Evolutionary conservation across 768 basidiomycete genomes (phyloP), one percentile per base, ranked within the genome.

Genomic region (Panellus pusillus): DNA sequence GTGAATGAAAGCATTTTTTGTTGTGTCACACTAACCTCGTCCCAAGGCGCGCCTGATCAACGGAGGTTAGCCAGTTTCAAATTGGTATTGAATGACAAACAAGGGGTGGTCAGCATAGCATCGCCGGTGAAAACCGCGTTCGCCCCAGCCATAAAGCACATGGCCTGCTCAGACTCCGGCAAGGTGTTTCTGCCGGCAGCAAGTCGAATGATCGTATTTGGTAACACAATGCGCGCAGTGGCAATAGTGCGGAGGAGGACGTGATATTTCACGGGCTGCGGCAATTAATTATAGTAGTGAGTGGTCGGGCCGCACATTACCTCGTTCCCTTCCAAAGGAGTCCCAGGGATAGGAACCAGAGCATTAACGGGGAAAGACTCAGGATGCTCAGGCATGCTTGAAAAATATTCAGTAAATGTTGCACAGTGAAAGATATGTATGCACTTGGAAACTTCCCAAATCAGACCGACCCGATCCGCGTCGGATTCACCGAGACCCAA

Each of bases 121-220:
- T 98, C 96, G 39, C 95, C 96, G n/a, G 96, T 98, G 69, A 98
- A 98, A 56, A 98, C 87, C 18, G 96, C 96, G 66, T 98, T 98
- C 18, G 95, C 96, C 19, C 96, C 96, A 1, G 96, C 94, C 90
- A 98, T 89, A 74, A 98, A 98, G 66, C 93, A 94, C 89, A 98
- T 93, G 7, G 89, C 93, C 68, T 98, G 96, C 70, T 98, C 91
- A 9, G 90, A 79, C 74, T 98, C 96, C 54, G 78, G 78, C 61
- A 97, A 81, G 2, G 84, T 90, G 68, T 93, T 93, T 64, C 96
- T 78, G 50, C 96, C 96, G 17, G 96, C 96, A 7, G 96, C 94
- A 20, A 98, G 84, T 52, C 96, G 84, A 54, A 98, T 97, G 65
- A 98, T 98, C 11, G 96, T 94, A 54, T 75, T 79, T 1, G 96